Evolutionary conservation across 1,284 basidiomycete species (phyloP).

Genomic region (Pyrrhoderma lamaoense): DNA sequence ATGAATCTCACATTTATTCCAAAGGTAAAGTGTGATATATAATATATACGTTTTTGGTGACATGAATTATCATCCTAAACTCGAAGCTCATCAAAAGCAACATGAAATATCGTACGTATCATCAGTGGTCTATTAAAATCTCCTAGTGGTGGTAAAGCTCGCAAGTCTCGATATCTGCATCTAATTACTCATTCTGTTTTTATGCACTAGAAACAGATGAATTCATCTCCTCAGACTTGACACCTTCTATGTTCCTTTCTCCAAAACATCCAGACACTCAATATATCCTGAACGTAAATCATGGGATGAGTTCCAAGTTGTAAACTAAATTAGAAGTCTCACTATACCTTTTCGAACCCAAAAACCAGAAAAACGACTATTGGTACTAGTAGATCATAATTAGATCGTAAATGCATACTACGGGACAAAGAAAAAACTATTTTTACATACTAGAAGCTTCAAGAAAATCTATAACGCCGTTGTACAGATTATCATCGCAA

Average conservation of each 20-base stretch:
- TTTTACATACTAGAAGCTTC: constrained; percentile 13
- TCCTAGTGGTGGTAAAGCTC: no score
- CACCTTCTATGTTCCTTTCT: constrained; percentile 3
- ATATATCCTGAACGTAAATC: constrained; percentile 11
- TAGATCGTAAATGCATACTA: background rate
- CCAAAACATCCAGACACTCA: constrained; percentile 15
- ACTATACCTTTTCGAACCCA: constrained; percentile 10
- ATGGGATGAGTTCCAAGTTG: background rate
- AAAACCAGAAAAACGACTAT: constrained; percentile 15
- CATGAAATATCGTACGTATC: no score
- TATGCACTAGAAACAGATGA: no score
- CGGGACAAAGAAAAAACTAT: background rate
- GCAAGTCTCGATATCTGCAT: no score
- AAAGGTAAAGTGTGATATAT: no score
- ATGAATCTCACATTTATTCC: no score
- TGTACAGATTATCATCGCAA: constrained; percentile 14
- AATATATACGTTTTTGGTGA: no score
- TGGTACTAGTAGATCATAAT: constrained; percentile 10
- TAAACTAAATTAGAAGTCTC: background rate
- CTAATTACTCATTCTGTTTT: no score
- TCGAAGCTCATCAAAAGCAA: no score
- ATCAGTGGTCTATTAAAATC: no score
- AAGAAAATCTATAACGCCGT: constrained; percentile 16
- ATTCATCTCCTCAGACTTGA: no score
- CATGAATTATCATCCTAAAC: no score